Evolutionary conservation across 495 filamentous ascomycete species (phyloP), one percentile per base, ranked within the genome.

Genomic region (Talaromyces stipitatus): DNA sequence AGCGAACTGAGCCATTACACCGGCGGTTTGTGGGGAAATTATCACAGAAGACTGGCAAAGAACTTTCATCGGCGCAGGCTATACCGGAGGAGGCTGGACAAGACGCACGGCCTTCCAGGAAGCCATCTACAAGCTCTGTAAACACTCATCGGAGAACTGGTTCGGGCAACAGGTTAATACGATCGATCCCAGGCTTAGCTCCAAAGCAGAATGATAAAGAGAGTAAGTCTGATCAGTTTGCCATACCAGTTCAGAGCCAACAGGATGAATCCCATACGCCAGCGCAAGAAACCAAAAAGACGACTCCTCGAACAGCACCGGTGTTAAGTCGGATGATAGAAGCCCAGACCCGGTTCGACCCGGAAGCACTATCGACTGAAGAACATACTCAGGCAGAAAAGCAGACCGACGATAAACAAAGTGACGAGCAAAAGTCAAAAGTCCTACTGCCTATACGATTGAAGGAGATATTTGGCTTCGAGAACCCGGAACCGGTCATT

Each of bases 381-480:
- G 45, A 36, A 52, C 50, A 54, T 43, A 51, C 50, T 41, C 9
- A 54, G 30, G 26, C 45, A 46, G 50, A 64, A 60, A 56, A 60
- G 61, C 60, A 53, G 45, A 33, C 16, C 32, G 12, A 33, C 23
- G 33, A 27, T 20, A 20, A 57, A 24, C 38, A 27, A 23, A 54
- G 29, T 30, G 54, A 55, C n/a, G 32, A 43, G 5, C 32, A 55
- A 14, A 55, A 55, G 4, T 55, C 54, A 2, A 55, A 41, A 20
- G 71, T 28, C 47, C 68, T 60, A n/a, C 79, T 97, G 18, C 85
- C 86, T 8, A 80, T 79, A 47, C 80, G 85, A 54, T 67, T 98
- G 23, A 90, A 83, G 75, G 85, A 96, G 51, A 96, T 98, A 60
- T 98, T 98, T 68, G 82, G 82, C 30, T 95, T 96, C 60, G 83